phyloP scores from a whole-genome alignment of 2,329 filamentous ascomycete genomes.

The Diplodia mutila region DNA sequence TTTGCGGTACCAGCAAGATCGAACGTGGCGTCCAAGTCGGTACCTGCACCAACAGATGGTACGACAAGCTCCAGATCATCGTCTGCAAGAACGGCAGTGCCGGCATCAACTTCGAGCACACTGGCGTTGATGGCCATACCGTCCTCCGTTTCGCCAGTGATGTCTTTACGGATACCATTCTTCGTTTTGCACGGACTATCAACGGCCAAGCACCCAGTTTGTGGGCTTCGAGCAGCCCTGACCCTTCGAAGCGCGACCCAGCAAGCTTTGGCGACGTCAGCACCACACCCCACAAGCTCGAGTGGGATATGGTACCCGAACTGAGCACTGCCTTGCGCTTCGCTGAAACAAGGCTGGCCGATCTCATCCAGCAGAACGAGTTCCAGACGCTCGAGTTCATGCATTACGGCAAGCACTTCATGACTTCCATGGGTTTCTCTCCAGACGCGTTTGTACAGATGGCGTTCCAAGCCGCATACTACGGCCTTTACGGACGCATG shows the following conservation, averaged over 20 bases:
- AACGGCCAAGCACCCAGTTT: conserved; percentile 90
- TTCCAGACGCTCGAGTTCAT: conserved; percentile 89
- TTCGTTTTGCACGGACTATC: conserved; percentile 92
- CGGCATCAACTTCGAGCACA: conserved; percentile 99
- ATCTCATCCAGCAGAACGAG: conserved; percentile 95
- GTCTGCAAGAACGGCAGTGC: conserved; percentile 98
- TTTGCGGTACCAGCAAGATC: conserved; percentile 90
- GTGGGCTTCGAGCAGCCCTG: conserved; percentile 88
- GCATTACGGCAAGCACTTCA: conserved; percentile 94
- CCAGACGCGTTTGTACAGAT: conserved; percentile 98
- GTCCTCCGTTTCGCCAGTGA: conserved; percentile 96
- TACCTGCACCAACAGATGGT: conserved; percentile 98
- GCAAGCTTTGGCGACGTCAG: conserved; percentile 90
- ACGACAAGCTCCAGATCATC: conserved; percentile 98
- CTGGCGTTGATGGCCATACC: conserved; percentile 95
- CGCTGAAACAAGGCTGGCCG: conserved; percentile 89
- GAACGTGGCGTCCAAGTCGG: conserved; percentile 94
- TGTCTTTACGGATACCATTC: conserved; percentile 95
- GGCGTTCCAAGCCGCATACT: conserved; percentile 98
- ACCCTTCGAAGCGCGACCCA: conserved; percentile 89
- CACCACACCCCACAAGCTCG: conserved; percentile 91
- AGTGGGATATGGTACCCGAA: conserved; percentile 97
- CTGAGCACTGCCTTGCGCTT: conserved; percentile 90
- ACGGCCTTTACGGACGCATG: conserved; percentile 89
- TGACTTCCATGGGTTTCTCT: conserved; percentile 95